These are phyloP conservation scores for Vitis hybrid DNA, from an alignment of 177 flowering plant genomes.

Conservation along the genomic window DNA sequence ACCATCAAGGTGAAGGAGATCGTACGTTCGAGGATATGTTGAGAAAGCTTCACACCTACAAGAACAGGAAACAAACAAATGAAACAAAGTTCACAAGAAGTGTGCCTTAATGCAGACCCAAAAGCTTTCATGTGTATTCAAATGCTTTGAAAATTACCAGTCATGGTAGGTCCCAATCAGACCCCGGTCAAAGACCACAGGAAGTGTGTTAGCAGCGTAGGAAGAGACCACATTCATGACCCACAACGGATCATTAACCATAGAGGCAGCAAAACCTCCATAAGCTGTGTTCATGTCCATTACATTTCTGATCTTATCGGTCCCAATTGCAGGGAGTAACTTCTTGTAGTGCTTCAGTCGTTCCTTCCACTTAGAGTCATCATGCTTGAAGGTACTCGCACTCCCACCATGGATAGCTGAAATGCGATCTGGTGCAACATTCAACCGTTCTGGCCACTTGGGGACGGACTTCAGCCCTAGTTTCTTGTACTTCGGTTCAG, in stretches of 20 bases:
- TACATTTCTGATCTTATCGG: slow-evolving; percentile 77
- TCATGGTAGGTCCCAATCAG: slow-evolving; percentile 92
- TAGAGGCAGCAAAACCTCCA: slow-evolving; percentile 94
- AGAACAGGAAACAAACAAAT: slow-evolving; percentile 5
- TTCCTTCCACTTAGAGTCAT: slow-evolving; percentile 81
- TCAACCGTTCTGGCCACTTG: slow-evolving; percentile 86
- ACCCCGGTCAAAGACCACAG: slow-evolving; percentile 93
- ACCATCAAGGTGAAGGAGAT: slow-evolving; percentile 91
- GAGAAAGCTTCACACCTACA: slow-evolving; percentile 98
- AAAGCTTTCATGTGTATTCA: too few relatives aligned
- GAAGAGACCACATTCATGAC: slow-evolving; percentile 99
- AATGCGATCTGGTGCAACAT: slow-evolving; percentile 72
- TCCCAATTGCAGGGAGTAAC: slow-evolving; percentile 75
- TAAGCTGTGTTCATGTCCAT: slow-evolving; percentile 97
- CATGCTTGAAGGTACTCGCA: slow-evolving; percentile 75
- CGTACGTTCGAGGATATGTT: slow-evolving; percentile 96
- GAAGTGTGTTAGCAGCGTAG: slow-evolving; percentile 71
- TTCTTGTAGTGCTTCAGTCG: slow-evolving; percentile 88
- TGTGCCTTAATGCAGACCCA: too few relatives aligned
- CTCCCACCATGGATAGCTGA: slow-evolving; percentile 65
- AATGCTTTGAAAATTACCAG: slow-evolving; percentile 50
- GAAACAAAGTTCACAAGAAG: neutral
- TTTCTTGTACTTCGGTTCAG: slow-evolving; percentile 48
- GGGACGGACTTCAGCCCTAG: slow-evolving; percentile 47
- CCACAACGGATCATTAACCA: slow-evolving; percentile 81